phyloP scores from a whole-genome alignment of 2,329 filamentous ascomycete genomes.

The Dactylellina parvicollis region DNA sequence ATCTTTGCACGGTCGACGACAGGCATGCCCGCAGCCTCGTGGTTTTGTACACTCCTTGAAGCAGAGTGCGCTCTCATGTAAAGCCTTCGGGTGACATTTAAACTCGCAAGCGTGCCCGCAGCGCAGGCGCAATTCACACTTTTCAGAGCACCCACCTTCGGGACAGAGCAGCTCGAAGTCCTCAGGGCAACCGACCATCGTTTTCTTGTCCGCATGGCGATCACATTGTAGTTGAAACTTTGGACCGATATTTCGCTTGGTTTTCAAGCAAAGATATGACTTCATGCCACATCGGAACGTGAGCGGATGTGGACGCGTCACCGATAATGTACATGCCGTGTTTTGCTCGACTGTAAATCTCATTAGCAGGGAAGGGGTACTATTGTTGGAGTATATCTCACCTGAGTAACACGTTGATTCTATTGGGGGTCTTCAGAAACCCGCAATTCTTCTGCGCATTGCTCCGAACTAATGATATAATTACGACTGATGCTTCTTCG shows the following conservation, averaged over 20 bases:
- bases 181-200: conserved; percentile 67
- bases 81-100: conserved; percentile 58
- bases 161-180: conserved; percentile 69
- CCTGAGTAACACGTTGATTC: conserved; percentile 58
- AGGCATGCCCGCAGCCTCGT: conserved; percentile 60
- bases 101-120: conserved; percentile 57
- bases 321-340: conserved; percentile 78
- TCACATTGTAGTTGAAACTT: conserved; percentile 69
- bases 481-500: conserved; percentile 76
- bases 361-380: background rate
- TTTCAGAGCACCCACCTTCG: conserved; percentile 70
- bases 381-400: conserved; percentile 5
- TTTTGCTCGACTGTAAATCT: conserved; percentile 67
- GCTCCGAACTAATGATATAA: conserved; percentile 76
- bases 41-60: conserved; percentile 59
- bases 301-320: conserved; percentile 69
- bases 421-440: conserved; percentile 66
- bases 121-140: conserved; percentile 62
- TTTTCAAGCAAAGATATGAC: conserved; percentile 63
- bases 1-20: conserved; percentile 60
- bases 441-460: conserved; percentile 70
- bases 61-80: conserved; percentile 60
- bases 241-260: conserved; percentile 65
- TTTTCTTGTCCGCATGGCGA: conserved; percentile 68
- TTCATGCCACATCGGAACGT: conserved; percentile 62